Evolutionary conservation across 1,284 basidiomycete genomes (phyloP).

Genomic region (Porogramme epimiltina): DNA sequence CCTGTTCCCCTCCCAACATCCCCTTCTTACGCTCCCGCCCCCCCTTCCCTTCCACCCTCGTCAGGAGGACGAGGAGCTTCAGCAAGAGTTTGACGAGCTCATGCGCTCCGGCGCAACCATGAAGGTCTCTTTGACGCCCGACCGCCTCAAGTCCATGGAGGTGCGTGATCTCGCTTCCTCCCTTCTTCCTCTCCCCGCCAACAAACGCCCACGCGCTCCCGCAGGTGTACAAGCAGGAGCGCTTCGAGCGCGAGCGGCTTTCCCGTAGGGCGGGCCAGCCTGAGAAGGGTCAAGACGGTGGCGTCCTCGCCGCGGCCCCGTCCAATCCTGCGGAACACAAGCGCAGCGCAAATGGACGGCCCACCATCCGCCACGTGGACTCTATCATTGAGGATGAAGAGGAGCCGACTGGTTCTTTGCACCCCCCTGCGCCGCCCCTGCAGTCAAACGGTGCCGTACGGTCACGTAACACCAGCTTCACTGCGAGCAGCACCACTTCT

Average conservation of each 20-base stretch:
- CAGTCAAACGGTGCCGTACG: conserved; percentile 23
- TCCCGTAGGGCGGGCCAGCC: conserved; percentile 14
- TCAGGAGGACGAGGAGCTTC: conserved; percentile 54
- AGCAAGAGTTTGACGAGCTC: conserved; percentile 87
- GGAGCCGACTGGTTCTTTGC: conserved; percentile 26
- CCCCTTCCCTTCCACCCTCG: conserved; percentile 2
- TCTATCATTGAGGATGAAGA: conserved; percentile 55
- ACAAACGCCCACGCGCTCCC: not conserved
- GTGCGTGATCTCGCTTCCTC: conserved; percentile 45
- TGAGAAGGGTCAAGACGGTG: conserved; percentile 15
- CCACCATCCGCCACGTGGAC: conserved; percentile 55
- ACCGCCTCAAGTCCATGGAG: conserved; percentile 88
- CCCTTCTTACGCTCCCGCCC: conserved; percentile 9
- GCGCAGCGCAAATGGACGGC: conserved; percentile 18
- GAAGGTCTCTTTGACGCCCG: conserved; percentile 94
- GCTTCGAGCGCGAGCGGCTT: conserved; percentile 30
- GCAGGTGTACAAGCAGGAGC: conserved; percentile 33
- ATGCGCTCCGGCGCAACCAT: conserved; percentile 87
- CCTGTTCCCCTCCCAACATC: conserved; percentile 4
- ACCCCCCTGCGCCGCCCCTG: conserved; percentile 23
- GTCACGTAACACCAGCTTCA: conserved; percentile 27
- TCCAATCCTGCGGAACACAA: conserved; percentile 4
- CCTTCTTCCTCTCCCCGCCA: conserved; percentile 9
- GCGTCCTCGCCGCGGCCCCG: conserved; percentile 6
- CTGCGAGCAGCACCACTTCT: conserved; percentile 17